These are phyloP conservation scores for Fusarium vanettenii DNA, from an alignment of 2,329 filamentous ascomycete genomes.

Conservation along the genomic window DNA sequence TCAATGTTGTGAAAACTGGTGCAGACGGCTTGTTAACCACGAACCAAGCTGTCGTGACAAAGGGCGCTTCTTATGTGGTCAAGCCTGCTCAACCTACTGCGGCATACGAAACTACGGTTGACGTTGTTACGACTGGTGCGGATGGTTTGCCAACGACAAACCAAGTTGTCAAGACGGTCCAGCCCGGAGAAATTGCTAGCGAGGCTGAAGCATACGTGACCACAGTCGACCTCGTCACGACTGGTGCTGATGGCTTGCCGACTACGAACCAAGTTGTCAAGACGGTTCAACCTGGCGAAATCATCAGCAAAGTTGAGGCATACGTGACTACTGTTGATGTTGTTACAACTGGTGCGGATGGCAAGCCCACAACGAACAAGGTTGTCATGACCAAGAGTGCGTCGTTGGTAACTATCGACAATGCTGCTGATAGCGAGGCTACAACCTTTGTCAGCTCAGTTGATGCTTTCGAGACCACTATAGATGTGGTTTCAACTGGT, in stretches of 20 bases:
- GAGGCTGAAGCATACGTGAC: not conserved
- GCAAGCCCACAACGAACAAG: not conserved
- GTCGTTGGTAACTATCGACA: not conserved
- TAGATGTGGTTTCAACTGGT: constrained; percentile 21
- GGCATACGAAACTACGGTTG: not conserved
- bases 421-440: not conserved
- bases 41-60: not conserved
- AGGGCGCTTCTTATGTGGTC: not conserved
- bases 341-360: not conserved
- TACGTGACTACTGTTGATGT: not conserved
- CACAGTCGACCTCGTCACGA: not conserved
- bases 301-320: not conserved
- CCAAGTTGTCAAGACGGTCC: constrained; percentile 20
- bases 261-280: not conserved
- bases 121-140: not conserved
- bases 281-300: not conserved
- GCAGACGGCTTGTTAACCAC: not conserved
- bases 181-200: not conserved
- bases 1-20: not conserved
- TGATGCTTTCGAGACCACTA: constrained; percentile 21
- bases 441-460: constrained; percentile 16
- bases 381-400: not conserved
- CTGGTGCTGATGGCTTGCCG: not conserved
- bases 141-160: constrained; percentile 16
- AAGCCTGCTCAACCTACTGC: not conserved